Evolutionary conservation across 352 stramenopile genomes (phyloP), one percentile per base, ranked within the genome.

Genomic region (Phytopythium helicoides): DNA sequence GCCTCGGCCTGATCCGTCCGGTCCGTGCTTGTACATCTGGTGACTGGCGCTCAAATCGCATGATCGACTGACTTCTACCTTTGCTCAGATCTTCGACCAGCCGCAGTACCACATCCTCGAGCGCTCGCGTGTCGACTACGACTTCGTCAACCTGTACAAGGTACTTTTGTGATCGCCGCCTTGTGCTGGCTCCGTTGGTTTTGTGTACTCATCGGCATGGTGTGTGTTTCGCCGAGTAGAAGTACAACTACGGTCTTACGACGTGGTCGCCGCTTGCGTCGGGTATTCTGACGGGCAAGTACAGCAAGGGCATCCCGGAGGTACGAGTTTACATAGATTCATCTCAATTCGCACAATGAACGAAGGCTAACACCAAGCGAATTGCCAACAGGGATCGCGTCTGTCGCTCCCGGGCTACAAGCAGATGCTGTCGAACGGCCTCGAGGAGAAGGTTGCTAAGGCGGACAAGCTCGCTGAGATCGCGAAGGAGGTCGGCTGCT

Each of bases 401-500:
- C 40, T 76, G 25, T 84, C 72, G 39, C 67, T 82, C 34, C 62
- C 68, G 12, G 45, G 39, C 35, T 71, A 62, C 54, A 74, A 72
- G 46, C 58, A 71, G 28, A 39, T 75, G 45, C 62, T 71, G 46
- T 62, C 74, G 58, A 64, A 83, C 48, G 78, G 57, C 2, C 42
- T 73, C 6, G 59, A 72, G 52, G 64, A 73, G 47, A 76, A 71
- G 53, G 39, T 71, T 22, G 60, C 70, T 52, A 75, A 75, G 53
- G 59, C 58, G 47, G 42, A 59, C 45, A 54, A 71, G 38, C n/a
- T 74, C 3, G 56, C 69, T 8, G 66, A 69, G n/a, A 62, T 87
- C 26, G 75, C 77, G 5, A 84, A 87, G 39, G 66, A 89, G 19
- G 33, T 92, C 11, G 76, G 73, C 22, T 90, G 77, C 47, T 75